phyloP scores from a whole-genome alignment of 257 asterid genomes.

The Cynanchum wilfordii region DNA sequence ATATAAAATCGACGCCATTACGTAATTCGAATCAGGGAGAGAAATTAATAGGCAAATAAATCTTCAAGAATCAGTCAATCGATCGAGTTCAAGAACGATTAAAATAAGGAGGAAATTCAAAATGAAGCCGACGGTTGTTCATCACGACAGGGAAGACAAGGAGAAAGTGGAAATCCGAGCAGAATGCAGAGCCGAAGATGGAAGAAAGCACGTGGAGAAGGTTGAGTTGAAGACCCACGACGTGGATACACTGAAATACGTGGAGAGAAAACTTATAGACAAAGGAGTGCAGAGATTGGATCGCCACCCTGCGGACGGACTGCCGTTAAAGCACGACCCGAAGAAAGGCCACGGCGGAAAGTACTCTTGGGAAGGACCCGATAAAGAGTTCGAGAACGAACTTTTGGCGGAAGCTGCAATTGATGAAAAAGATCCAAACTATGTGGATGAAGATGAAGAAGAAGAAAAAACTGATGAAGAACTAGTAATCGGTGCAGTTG shows the following conservation, averaged over 20 bases:
- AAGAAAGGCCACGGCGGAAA: conserved; percentile 80
- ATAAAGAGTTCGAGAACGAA: conserved; percentile 34
- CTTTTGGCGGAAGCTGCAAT: conserved; percentile 35
- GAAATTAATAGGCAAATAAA: not conserved
- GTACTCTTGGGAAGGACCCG: conserved; percentile 78
- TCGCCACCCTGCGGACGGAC: conserved; percentile 74
- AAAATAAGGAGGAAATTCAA: not conserved
- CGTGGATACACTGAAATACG: conserved; percentile 38
- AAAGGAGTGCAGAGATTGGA: conserved; percentile 58
- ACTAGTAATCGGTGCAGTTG: conserved; percentile 21
- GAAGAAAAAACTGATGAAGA: not conserved
- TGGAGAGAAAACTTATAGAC: conserved; percentile 40
- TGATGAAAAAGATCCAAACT: conserved; percentile 58
- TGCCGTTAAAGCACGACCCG: conserved; percentile 61
- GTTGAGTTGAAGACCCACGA: conserved; percentile 39
- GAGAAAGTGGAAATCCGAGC: conserved; percentile 34
- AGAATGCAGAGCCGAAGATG: conserved; percentile 49
- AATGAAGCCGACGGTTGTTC: conserved; percentile 49
- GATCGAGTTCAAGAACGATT: not conserved
- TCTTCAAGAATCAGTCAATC: not conserved
- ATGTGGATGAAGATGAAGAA: conserved; percentile 24
- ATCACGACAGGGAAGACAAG: conserved; percentile 26
- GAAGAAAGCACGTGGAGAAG: conserved; percentile 42
- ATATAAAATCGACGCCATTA: not conserved
- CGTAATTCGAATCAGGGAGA: not conserved